These are phyloP conservation scores for Ophiocytium majus DNA, from an alignment of 352 stramenopile genomes.

Conservation along the genomic window DNA sequence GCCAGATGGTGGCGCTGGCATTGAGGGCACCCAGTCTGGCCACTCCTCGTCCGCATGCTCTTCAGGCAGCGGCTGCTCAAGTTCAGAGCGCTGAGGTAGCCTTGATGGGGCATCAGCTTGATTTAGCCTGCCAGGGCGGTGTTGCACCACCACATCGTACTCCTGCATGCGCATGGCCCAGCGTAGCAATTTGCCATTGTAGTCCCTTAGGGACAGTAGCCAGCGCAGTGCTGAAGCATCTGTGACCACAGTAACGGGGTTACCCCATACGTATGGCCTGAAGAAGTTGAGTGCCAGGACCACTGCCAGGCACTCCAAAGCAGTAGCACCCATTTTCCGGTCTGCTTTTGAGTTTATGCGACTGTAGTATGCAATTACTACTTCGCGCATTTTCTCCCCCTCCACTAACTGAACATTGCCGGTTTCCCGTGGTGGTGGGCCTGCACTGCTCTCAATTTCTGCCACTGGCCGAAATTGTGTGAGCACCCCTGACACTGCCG, in stretches of 20 bases:
- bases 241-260: conserved; percentile 12
- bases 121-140: not conserved
- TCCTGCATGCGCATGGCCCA: conserved; percentile 5
- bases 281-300: not conserved
- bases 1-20: not conserved
- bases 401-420: not conserved
- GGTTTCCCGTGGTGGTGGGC: not conserved
- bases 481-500: not conserved
- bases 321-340: not conserved
- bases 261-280: not conserved
- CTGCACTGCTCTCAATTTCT: not conserved
- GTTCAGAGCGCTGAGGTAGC: not conserved
- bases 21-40: not conserved
- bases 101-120: not conserved
- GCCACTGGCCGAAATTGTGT: not conserved
- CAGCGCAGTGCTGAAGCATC: not conserved
- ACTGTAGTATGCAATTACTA: not conserved
- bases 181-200: not conserved
- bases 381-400: not conserved
- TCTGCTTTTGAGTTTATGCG: not conserved
- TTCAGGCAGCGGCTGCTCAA: not conserved
- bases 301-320: not conserved
- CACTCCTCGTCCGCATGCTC: not conserved
- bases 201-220: not conserved
- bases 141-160: not conserved